Base-by-base conservation (phyloP, 371 early-diverging fungal genomes). In the Lichtheimia hyalospora region DNA sequence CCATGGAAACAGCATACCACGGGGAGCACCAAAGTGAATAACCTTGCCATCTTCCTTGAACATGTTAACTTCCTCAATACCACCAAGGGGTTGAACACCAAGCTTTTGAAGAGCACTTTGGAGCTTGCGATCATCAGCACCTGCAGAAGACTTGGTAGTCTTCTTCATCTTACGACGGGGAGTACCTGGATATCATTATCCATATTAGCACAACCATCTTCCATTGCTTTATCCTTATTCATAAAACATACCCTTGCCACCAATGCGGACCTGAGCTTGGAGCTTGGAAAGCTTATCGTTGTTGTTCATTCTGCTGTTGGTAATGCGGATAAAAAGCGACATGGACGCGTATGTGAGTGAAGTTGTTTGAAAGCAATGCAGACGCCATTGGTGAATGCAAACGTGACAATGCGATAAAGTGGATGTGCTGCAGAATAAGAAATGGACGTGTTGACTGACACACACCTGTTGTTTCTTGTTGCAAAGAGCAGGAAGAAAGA, bases 61-160 rank as follows among this genome's bases (percentile, higher is more conserved):
- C 94, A 98, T 95, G 92, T 97, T 98, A 82, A 98, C 96, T 74
- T 97, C 95, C 80, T 97, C 98, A 73, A 98, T 91, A 66, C 83
- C 87, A 64, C 75, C 60, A 66, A 97, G 84, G 64, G 90, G 85
- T 80, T 92, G 93, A 58, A 92, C 89, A 68, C 89, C 82, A 55
- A 95, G 77, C 88, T 94, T 95, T 80, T 93, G 94, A 60, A 96
- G 77, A 53, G 90, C 82, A 54, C 85, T 78, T 67, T 88, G 87
- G 57, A 97, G 88, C 89, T 93, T 95, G 74, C 92, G 92, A 83
- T 95, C 96, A 46, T 68, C 68, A 46, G 61, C 63, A 51, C 61
- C 57, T 16, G 46, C 46, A 39, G 60, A 20, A 10, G 56, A 49
- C 48, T 62, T 67, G 61, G 57, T 57, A 59, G 84, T 71, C 85